Base-by-base conservation (phyloP, 1,284 basidiomycete genomes). In the Leccinum fallax region DNA sequence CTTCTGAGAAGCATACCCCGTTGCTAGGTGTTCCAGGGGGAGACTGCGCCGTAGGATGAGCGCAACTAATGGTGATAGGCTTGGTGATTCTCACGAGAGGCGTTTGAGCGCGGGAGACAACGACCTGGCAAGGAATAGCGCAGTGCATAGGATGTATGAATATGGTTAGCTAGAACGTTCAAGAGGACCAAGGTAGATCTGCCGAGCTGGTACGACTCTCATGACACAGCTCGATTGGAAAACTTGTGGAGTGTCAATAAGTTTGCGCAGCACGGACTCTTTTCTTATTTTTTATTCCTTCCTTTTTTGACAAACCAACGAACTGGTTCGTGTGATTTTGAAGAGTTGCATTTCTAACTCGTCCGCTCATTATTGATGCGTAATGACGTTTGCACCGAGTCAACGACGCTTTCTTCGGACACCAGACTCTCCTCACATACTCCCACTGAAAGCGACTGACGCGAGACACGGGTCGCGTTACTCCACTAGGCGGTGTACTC, bases 381-480 rank as follows among this genome's bases (percentile, higher is more conserved):
- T 46, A 57, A 69, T 70, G 65, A 62, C 55, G 6, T 32, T 36
- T 2, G 19, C 9, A 55, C 61, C 34, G 40, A 9, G 4, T n/a
- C 67, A 55, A 24, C 61, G 60, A 32, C 62, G 60, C 11, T 34
- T 60, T 19, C 55, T 64, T 11, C 67, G 63, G 3, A 48, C 62
- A 1, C 40, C 54, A 2, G 70, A 68, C 10, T 15, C 62, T 4
- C 9, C 30, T 0, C 61, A 67, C 19, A 26, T 66, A 6, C 65
- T 75, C 1, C 71, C 71, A 3, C 8, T 74, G 21, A 58, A 53
- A 7, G 19, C 53, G 1, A 38, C 65, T 2, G 68, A 74, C 8
- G 38, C 58, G 3, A 60, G 62, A 46, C 49, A 56, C 2, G 3
- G 21, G 1, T 4, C 55, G 2, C 9, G 26, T 10, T 28, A n/a